Evolutionary conservation across 495 filamentous ascomycete species (phyloP).

Genomic region (Penicillium egyptiacum): DNA sequence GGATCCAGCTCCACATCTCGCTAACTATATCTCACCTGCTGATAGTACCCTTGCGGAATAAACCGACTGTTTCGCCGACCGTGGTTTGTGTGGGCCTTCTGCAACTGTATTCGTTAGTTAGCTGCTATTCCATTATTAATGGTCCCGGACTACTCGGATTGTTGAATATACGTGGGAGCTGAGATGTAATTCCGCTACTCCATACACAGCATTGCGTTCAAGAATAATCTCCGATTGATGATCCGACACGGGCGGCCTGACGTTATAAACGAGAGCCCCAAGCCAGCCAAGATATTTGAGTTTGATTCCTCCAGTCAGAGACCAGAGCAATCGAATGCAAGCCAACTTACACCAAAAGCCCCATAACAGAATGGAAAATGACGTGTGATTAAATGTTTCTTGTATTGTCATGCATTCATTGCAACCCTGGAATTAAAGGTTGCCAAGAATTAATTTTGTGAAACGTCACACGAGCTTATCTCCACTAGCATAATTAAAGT

Average conservation of each 20-base stretch:
- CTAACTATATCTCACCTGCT: slow-evolving; percentile 26
- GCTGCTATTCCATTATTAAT: background rate
- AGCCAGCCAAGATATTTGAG: background rate
- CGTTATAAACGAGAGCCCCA: background rate
- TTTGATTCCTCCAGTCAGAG: background rate
- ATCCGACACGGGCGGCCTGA: background rate
- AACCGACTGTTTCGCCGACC: slow-evolving; percentile 30
- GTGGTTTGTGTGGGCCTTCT: slow-evolving; percentile 21
- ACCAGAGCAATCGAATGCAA: background rate
- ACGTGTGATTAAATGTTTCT: slow-evolving; percentile 18
- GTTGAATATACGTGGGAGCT: background rate
- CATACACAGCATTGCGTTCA: slow-evolving; percentile 6
- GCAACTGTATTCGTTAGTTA: slow-evolving; percentile 10
- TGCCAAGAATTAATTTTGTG: slow-evolving; percentile 36
- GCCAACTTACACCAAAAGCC: background rate
- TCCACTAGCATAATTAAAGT: slow-evolving; percentile 45
- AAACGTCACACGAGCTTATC: slow-evolving; percentile 50
- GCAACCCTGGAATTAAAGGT: slow-evolving; percentile 31
- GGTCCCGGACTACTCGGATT: slow-evolving; percentile 2
- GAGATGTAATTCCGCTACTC: background rate
- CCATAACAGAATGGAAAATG: background rate
- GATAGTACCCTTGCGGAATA: slow-evolving; percentile 28
- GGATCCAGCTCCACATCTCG: slow-evolving; percentile 29
- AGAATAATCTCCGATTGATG: slow-evolving; percentile 23
- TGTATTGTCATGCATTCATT: slow-evolving; percentile 28